Conservation (phyloP, 768 basidiomycete genomes). For the Suillus brevipes region DNA sequence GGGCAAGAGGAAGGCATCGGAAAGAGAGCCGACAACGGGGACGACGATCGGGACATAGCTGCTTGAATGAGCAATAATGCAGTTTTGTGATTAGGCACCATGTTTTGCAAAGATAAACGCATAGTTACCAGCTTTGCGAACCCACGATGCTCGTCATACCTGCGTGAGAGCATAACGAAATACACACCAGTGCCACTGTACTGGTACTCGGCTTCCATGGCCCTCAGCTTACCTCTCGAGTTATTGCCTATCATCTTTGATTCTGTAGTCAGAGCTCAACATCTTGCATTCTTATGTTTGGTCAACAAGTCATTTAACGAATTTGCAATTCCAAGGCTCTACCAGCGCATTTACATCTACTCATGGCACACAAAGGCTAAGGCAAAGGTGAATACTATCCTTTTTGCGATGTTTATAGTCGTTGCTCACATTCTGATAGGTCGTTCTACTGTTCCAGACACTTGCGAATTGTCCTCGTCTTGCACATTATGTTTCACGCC, state of each 20-base stretch:
- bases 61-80: too few species aligned
- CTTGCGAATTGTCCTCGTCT: conserved; percentile 55
- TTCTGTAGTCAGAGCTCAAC: conserved; percentile 50
- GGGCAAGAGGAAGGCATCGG: too few species aligned
- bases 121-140: too few species aligned
- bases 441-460: conserved; percentile 60
- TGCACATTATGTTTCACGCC: conserved; percentile 53
- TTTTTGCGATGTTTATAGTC: background rate
- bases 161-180: background rate
- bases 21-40: too few species aligned
- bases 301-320: conserved; percentile 57
- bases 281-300: conserved; percentile 53
- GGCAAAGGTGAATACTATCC: conserved; percentile 43
- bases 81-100: too few species aligned
- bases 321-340: conserved; percentile 54
- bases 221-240: conserved; percentile 55
- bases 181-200: background rate
- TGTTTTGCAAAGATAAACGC: too few species aligned
- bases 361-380: conserved; percentile 73
- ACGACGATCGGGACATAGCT: too few species aligned
- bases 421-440: conserved; percentile 37
- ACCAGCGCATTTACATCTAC: conserved; percentile 59
- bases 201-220: conserved; percentile 35
- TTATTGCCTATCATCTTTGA: conserved; percentile 57
- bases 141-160: too few species aligned